These are phyloP conservation scores for Teratosphaeriaceae sp. DNA, from an alignment of 2,329 filamentous ascomycete species.

Conservation along the genomic window DNA sequence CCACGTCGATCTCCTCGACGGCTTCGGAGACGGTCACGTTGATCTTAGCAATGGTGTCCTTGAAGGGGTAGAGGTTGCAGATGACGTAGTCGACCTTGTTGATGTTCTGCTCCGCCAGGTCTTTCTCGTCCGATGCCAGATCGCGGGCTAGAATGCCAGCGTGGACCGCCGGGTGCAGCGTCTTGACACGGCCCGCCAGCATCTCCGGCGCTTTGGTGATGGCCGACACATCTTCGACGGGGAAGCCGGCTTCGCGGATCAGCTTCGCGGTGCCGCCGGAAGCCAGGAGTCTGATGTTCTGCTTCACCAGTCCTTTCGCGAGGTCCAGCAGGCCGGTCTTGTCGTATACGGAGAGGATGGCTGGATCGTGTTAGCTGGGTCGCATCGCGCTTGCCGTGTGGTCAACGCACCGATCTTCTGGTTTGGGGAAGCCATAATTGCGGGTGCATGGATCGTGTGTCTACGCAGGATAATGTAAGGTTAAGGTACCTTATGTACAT, in stretches of 20 bases:
- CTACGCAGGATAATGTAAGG: no score
- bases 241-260: constrained; percentile 93
- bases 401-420: constrained; percentile 19
- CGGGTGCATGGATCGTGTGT: background rate
- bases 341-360: constrained; percentile 97
- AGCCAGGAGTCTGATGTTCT: constrained; percentile 86
- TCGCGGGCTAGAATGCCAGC: constrained; percentile 87
- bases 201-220: constrained; percentile 95
- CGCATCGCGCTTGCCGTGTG: background rate
- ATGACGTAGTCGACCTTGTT: constrained; percentile 90
- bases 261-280: constrained; percentile 93
- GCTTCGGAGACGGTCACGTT: constrained; percentile 96
- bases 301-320: constrained; percentile 80
- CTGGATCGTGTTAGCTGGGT: constrained; percentile 32
- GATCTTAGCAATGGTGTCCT: constrained; percentile 94
- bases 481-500: no score
- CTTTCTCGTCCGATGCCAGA: constrained; percentile 92
- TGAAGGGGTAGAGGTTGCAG: constrained; percentile 99
- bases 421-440: constrained; percentile 16
- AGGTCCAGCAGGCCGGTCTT: constrained; percentile 94
- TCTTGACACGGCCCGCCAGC: constrained; percentile 89
- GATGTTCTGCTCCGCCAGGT: constrained; percentile 91
- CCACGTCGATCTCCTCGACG: constrained; percentile 98
- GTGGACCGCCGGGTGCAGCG: constrained; percentile 75
- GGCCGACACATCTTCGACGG: constrained; percentile 94